These are phyloP conservation scores for Knufia petricola DNA, from an alignment of 2,329 filamentous ascomycete genomes.

Conservation along the genomic window DNA sequence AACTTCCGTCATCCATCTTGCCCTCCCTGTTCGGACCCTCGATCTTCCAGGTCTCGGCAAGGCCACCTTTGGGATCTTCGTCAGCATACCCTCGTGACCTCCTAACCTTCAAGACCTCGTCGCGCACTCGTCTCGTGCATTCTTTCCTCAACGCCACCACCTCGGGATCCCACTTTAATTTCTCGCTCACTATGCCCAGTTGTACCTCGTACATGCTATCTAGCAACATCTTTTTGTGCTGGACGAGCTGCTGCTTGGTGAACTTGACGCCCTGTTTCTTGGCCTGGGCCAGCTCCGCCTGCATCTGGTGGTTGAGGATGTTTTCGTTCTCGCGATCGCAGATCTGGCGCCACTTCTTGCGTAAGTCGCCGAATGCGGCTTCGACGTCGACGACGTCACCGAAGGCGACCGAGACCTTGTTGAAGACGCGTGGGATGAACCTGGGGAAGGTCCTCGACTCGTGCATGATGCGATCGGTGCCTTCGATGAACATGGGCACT, in stretches of 20 bases:
- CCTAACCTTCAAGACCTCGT: conserved; percentile 71
- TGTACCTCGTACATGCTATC: background rate
- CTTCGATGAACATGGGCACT: conserved; percentile 89
- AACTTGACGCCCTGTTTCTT: background rate
- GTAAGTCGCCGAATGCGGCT: conserved; percentile 64
- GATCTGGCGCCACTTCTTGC: conserved; percentile 63
- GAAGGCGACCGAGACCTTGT: conserved; percentile 63
- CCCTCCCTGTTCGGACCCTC: conserved; percentile 47
- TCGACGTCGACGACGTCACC: conserved; percentile 69
- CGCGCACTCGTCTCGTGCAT: conserved; percentile 65
- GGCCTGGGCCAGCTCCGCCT: background rate
- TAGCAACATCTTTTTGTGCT: background rate
- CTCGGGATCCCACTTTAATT: conserved; percentile 60
- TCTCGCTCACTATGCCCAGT: conserved; percentile 52
- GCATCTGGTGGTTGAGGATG: conserved; percentile 26
- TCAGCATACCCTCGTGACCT: conserved; percentile 63
- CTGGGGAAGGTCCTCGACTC: conserved; percentile 71
- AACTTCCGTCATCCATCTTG: conserved; percentile 50
- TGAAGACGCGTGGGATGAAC: conserved; percentile 66
- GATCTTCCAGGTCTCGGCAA: conserved; percentile 70
- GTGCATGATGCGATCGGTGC: conserved; percentile 78
- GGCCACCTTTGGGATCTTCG: conserved; percentile 64
- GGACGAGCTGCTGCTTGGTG: background rate
- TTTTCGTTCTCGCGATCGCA: conserved; percentile 43
- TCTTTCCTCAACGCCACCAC: conserved; percentile 68